Evolutionary conservation across 2,329 filamentous ascomycete genomes (phyloP).

Genomic region (Graphiopsis chlorocephala): DNA sequence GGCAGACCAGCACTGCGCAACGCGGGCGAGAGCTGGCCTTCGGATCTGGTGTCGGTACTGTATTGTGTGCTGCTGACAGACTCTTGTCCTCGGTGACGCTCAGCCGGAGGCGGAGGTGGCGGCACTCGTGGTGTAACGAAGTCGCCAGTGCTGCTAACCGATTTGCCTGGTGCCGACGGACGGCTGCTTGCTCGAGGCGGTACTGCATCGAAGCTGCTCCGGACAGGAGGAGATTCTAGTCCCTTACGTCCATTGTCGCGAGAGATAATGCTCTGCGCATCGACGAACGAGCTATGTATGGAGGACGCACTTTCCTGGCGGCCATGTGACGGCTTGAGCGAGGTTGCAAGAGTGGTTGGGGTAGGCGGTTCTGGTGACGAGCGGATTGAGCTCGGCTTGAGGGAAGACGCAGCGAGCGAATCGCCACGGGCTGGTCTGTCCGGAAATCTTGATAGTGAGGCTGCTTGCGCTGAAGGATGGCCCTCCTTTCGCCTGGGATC

Average conservation of each 20-base stretch:
- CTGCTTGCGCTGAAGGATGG: slow-evolving; percentile 25
- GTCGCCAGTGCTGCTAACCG: slow-evolving; percentile 35
- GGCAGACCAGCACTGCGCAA: slow-evolving; percentile 37
- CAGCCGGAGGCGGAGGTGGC: slow-evolving; percentile 37
- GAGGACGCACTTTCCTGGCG: slow-evolving; percentile 41
- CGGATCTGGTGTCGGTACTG: slow-evolving; percentile 35
- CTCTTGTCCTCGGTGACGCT: slow-evolving; percentile 41
- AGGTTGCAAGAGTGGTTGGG: slow-evolving; percentile 40
- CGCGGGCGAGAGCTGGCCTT: slow-evolving; percentile 30
- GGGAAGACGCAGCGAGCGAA: slow-evolving; percentile 48
- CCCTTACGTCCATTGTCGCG: slow-evolving; percentile 26
- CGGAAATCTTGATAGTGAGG: slow-evolving; percentile 39
- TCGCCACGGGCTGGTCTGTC: slow-evolving; percentile 58
- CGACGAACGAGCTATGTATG: slow-evolving; percentile 34
- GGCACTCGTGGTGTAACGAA: slow-evolving; percentile 49
- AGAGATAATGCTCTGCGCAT: slow-evolving; percentile 33
- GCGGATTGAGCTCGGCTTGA: slow-evolving; percentile 23
- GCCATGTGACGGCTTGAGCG: slow-evolving; percentile 29
- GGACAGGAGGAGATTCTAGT: slow-evolving; percentile 22
- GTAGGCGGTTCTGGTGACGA: slow-evolving; percentile 36
- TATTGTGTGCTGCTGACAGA: slow-evolving; percentile 47
- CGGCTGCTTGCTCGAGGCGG: slow-evolving; percentile 49
- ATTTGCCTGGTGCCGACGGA: slow-evolving; percentile 44
- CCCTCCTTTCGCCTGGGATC: slow-evolving; percentile 36
- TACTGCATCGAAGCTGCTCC: slow-evolving; percentile 41